phyloP scores from a whole-genome alignment of 2,329 filamentous ascomycete genomes.

The Aspergillus fumigatiaffinis region DNA sequence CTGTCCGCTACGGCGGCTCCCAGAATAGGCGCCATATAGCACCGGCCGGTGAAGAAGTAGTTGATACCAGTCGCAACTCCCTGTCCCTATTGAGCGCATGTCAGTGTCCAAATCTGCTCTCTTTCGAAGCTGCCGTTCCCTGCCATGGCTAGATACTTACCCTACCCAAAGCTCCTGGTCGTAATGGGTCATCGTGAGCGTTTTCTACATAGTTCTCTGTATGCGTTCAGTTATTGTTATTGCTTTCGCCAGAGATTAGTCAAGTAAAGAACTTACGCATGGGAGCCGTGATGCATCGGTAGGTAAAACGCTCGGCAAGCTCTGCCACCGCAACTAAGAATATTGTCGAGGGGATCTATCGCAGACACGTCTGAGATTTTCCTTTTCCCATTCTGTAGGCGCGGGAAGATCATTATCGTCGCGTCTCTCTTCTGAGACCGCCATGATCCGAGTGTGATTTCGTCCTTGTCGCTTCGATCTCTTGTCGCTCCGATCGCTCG shows the following conservation, averaged over 20 bases:
- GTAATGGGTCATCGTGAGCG: background rate
- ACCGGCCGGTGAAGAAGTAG: background rate
- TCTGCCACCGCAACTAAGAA: background rate
- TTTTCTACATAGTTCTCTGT: background rate
- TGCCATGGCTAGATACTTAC: background rate
- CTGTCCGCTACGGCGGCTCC: background rate
- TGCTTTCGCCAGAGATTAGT: background rate
- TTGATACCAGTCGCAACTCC: background rate
- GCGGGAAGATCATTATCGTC: background rate
- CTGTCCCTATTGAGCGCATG: background rate
- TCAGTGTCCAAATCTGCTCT: background rate
- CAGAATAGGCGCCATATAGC: background rate
- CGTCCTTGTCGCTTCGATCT: background rate
- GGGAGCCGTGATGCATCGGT: background rate
- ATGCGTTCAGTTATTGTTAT: background rate
- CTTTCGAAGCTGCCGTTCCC: background rate
- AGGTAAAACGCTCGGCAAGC: background rate
- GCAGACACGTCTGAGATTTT: background rate
- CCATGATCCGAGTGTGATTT: background rate
- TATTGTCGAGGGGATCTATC: background rate
- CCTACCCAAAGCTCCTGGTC: background rate
- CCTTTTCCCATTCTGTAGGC: background rate
- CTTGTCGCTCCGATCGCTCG: background rate
- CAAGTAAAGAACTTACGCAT: background rate
- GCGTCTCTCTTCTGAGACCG: background rate